phyloP scores from a whole-genome alignment of 23 red algal genomes.

The Gracilaria gracilis region DNA sequence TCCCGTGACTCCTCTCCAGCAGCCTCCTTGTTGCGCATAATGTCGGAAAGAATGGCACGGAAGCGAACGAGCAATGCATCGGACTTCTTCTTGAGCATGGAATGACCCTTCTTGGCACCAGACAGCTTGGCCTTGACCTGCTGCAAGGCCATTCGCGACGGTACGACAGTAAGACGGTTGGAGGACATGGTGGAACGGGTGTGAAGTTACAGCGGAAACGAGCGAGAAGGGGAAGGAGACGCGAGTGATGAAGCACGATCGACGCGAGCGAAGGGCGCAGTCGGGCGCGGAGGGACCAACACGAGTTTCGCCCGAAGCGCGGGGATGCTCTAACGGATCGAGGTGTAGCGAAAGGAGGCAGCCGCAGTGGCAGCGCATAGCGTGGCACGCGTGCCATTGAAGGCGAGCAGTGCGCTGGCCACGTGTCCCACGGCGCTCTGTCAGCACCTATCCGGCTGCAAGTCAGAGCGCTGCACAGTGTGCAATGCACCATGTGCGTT shows the following conservation, averaged over 20 bases:
- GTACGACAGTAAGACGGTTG: conserved; percentile 89
- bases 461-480: background rate
- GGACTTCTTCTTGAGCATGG: conserved; percentile 98
- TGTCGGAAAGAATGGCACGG: conserved; percentile 89
- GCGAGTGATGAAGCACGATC: background rate
- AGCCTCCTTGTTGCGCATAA: conserved; percentile 84
- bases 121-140: conserved; percentile 93
- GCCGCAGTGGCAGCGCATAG: background rate
- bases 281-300: background rate
- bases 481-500: background rate
- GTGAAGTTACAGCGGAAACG: too few species aligned
- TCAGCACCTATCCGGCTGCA: background rate
- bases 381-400: conserved; percentile 7
- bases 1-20: conserved; percentile 81
- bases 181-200: conserved; percentile 33
- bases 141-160: conserved; percentile 97
- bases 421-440: background rate
- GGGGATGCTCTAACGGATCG: background rate
- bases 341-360: conserved; percentile 3
- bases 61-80: conserved; percentile 97
- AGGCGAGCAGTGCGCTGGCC: background rate
- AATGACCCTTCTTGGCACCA: conserved; percentile 93
- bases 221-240: background rate
- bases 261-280: background rate
- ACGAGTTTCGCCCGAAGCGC: background rate